These are phyloP conservation scores for Spergularia bocconei DNA, from an alignment of 148 eudicot species.

Conservation along the genomic window DNA sequence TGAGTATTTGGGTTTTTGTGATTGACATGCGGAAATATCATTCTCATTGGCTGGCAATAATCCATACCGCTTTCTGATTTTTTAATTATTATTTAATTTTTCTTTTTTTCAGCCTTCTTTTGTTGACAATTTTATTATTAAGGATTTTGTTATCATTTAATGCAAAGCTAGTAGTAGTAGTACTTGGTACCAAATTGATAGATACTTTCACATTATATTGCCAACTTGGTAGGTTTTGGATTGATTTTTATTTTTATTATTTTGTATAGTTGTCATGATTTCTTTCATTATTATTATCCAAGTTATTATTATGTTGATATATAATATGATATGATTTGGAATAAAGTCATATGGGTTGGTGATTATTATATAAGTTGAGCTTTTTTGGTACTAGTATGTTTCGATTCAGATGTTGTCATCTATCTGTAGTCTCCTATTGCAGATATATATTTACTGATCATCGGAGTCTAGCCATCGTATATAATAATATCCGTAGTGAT, in stretches of 20 bases:
- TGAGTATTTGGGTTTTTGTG: background rate
- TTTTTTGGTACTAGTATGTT: too few relatives aligned
- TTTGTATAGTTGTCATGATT: slow-evolving; percentile 7
- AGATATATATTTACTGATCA: too few relatives aligned
- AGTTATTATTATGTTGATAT: too few relatives aligned
- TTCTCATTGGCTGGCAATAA: slow-evolving; percentile 23
- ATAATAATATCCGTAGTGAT: too few relatives aligned
- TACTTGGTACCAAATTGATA: too few relatives aligned
- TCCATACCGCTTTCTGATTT: slow-evolving; percentile 2
- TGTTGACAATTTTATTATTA: slow-evolving; percentile 10
- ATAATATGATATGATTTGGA: too few relatives aligned
- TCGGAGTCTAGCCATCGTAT: too few relatives aligned
- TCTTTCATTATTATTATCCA: background rate
- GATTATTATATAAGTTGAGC: too few relatives aligned
- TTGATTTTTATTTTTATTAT: background rate
- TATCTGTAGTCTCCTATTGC: too few relatives aligned
- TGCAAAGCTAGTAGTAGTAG: background rate
- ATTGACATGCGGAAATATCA: slow-evolving; percentile 5
- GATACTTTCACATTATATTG: background rate
- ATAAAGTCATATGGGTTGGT: too few relatives aligned
- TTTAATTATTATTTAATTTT: background rate
- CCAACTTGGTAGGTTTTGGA: slow-evolving; percentile 11
- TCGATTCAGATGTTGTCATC: too few relatives aligned
- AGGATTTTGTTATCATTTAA: background rate
- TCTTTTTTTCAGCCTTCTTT: slow-evolving; percentile 6